A percentile compares a stretch with the other conserved stretches of the same genome.
phyloP scores from a whole-genome alignment of 345 rosid genomes.

The Arabis alpina region DNA sequence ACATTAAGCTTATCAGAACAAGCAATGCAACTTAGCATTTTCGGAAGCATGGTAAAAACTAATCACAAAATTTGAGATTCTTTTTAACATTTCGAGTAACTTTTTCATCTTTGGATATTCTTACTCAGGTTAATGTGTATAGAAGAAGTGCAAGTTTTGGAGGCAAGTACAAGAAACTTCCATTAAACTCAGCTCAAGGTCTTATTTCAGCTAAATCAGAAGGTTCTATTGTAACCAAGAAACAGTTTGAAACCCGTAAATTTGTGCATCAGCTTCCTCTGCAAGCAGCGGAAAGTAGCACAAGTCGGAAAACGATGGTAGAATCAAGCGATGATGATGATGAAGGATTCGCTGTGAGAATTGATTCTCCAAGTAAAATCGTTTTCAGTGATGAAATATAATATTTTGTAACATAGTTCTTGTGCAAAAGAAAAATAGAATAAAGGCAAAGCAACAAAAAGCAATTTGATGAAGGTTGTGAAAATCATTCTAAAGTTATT shows the following conservation, averaged over 20 bases:
- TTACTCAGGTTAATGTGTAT: slow-evolving; percentile 56
- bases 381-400: slow-evolving; percentile 59
- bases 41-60: slow-evolving; percentile 75
- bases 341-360: slow-evolving; percentile 64
- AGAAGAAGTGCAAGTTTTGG: slow-evolving; percentile 48
- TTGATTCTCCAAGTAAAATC: slow-evolving; percentile 81
- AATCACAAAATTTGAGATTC: not conserved
- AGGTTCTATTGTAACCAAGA: slow-evolving; percentile 48
- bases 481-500: not conserved
- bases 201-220: slow-evolving; percentile 61
- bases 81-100: not conserved
- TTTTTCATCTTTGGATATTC: not conserved
- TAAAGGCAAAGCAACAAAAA: not conserved
- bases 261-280: slow-evolving; percentile 3
- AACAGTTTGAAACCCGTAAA: slow-evolving; percentile 42
- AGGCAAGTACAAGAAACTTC: slow-evolving; percentile 49
- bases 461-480: not conserved
- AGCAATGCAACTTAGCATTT: slow-evolving; percentile 79
- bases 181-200: slow-evolving; percentile 36
- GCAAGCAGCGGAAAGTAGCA: slow-evolving; percentile 19
- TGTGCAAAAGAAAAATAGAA: slow-evolving; percentile 1
- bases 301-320: slow-evolving; percentile 23
- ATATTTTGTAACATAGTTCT: not conserved
- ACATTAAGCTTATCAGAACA: slow-evolving; percentile 54
- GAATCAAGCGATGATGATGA: slow-evolving; percentile 65